These are phyloP conservation scores for Musa beccarii DNA, from an alignment of 176 grass and related monocot genomes.

Conservation along the genomic window DNA sequence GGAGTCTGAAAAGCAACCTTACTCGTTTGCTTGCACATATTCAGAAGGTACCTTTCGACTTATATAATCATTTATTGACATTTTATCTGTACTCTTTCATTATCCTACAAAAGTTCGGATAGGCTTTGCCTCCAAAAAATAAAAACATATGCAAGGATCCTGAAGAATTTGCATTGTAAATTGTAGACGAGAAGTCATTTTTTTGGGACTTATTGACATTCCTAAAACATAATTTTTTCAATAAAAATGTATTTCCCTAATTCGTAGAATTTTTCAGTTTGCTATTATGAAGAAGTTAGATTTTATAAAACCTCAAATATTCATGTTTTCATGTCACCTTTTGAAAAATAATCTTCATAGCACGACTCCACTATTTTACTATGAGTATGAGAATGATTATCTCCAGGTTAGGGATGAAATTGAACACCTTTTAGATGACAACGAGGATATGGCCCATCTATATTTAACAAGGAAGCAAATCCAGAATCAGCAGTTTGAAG, in stretches of 20 bases:
- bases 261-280: not conserved
- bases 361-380: not conserved
- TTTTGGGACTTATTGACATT: not conserved
- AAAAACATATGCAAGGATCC: too few relatives aligned
- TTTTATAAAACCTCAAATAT: not conserved
- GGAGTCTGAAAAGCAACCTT: slow-evolving; percentile 82
- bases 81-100: not conserved
- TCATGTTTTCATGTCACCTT: not conserved
- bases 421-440: slow-evolving; percentile 97
- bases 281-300: not conserved
- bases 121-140: too few relatives aligned
- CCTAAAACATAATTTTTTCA: not conserved
- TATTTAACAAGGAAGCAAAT: slow-evolving; percentile 96
- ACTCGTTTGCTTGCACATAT: slow-evolving; percentile 83
- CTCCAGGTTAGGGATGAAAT: slow-evolving; percentile 91
- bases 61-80: slow-evolving; percentile 8
- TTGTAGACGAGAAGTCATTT: not conserved
- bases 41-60: slow-evolving; percentile 63
- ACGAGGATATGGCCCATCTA: slow-evolving; percentile 86
- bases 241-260: not conserved
- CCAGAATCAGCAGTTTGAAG: slow-evolving; percentile 85
- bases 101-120: not conserved
- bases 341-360: not conserved
- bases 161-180: too few relatives aligned
- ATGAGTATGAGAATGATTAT: not conserved